A percentile compares a stretch with the other conserved stretches of the same genome.
phyloP scores from a whole-genome alignment of 1,284 basidiomycete genomes.

The Pholiota adiposa region DNA sequence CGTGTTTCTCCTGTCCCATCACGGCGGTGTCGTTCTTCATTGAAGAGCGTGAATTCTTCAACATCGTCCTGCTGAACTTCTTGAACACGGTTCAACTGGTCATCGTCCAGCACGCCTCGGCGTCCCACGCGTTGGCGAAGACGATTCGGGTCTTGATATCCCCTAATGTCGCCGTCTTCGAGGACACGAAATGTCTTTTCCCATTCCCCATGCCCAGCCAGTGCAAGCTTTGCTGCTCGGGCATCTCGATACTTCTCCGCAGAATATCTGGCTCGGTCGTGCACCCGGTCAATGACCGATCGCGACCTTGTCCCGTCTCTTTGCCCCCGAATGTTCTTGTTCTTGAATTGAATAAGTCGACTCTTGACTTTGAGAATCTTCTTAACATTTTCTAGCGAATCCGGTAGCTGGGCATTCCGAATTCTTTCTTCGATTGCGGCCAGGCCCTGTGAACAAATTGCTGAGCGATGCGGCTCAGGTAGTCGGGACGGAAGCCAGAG shows the following conservation, averaged over 20 bases:
- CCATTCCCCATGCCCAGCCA: constrained; percentile 17
- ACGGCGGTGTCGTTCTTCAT: no score
- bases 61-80: neutral
- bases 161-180: constrained; percentile 13
- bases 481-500: constrained; percentile 19
- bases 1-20: no score
- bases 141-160: constrained; percentile 16
- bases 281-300: constrained; percentile 19
- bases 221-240: constrained; percentile 1
- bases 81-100: neutral
- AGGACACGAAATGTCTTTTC: constrained; percentile 10
- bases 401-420: neutral
- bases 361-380: constrained; percentile 18
- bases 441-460: neutral
- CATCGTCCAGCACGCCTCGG: constrained; percentile 13
- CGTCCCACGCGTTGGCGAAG: constrained; percentile 1
- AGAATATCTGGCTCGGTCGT: constrained; percentile 7
- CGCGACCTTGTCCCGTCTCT: constrained; percentile 14
- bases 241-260: constrained; percentile 17
- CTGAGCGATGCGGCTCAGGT: neutral
- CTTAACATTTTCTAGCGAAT: constrained; percentile 9
- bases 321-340: constrained; percentile 20
- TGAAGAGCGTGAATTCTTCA: no score
- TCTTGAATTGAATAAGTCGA: constrained; percentile 18
- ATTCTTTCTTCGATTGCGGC: constrained; percentile 11